Evolutionary conservation across 106 monocot species (phyloP).

Genomic region (Chionographis japonica): DNA sequence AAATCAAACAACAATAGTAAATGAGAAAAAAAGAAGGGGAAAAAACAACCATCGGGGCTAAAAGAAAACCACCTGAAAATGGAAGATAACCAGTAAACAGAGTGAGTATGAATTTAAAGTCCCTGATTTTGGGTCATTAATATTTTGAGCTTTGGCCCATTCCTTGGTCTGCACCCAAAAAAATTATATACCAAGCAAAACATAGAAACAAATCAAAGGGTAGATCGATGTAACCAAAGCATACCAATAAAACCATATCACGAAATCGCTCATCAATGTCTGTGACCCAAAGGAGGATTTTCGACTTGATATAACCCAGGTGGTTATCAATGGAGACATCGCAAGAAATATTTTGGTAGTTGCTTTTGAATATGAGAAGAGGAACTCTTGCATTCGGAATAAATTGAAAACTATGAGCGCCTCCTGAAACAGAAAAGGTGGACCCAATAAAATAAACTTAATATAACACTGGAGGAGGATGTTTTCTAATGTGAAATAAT

Average conservation of each 20-base stretch:
- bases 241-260: conserved; percentile 89
- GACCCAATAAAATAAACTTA: neutral
- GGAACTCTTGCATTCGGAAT: conserved; percentile 77
- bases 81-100: conserved; percentile 79
- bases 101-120: conserved; percentile 90
- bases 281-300: conserved; percentile 48
- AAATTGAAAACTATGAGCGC: conserved; percentile 26
- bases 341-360: conserved; percentile 51
- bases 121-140: conserved; percentile 76
- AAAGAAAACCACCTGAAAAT: conserved; percentile 70
- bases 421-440: conserved; percentile 41
- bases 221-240: neutral
- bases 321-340: conserved; percentile 79
- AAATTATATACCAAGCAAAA: neutral
- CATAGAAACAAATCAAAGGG: neutral
- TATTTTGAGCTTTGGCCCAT: conserved; percentile 85
- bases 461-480: too few relatives aligned
- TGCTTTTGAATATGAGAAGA: conserved; percentile 62
- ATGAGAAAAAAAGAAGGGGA: neutral
- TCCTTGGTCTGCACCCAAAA: conserved; percentile 61
- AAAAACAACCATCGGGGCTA: too few relatives aligned
- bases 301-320: conserved; percentile 64
- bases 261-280: conserved; percentile 64
- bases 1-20: neutral
- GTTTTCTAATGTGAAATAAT: neutral